Base-by-base conservation (phyloP, 441 rosid genomes). In the Jatropha multifida region DNA sequence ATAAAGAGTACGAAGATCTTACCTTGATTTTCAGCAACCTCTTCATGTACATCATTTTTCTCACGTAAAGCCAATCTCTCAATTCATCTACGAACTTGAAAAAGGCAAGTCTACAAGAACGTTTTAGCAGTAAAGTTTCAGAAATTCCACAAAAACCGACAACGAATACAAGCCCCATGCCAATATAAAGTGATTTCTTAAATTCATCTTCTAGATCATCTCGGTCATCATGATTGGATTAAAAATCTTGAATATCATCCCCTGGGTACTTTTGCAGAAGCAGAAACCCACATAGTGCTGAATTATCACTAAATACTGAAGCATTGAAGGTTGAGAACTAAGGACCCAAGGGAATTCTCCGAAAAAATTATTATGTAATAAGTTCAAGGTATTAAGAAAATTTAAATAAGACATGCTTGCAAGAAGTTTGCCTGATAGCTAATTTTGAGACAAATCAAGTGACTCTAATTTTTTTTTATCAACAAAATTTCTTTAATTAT, bases 261-360 rank as follows among this genome's bases (percentile, higher is more conserved):
- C 2, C 70, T 4, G 4, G 38, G 62, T 70, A 63, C 5, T 38
- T 74, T 2, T 3, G 10, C 2, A 23, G 13, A 17, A 74, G 15
- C 11, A 70, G 76, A 3, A 1, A 26, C 12, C 76, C 76, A 41
- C 70, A 74, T 17, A 65, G 68, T 0, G 52, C 64, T 65, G 26
- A 52, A 55, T 65, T 74, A 18, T 63, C 78, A 0, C 5, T 13
- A 65, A 59, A 63, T 4, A 23, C 37, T n/a, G 54, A 37, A 12
- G 61, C 75, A 65, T 55, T 2, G 9, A 74, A 79, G 74, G 71
- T 69, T 67, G 69, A 62, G 20, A 79, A 61, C 76, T 74, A 61
- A 46, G 74, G 69, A 52, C 72, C 23, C 11, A 20, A 46, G 9
- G 78, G 81, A 42, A 78, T 74, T 78, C 54, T 38, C 72, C 78